Evolutionary conservation across 805 yeast genomes (phyloP).

Genomic region (Candida palmyrensis): DNA sequence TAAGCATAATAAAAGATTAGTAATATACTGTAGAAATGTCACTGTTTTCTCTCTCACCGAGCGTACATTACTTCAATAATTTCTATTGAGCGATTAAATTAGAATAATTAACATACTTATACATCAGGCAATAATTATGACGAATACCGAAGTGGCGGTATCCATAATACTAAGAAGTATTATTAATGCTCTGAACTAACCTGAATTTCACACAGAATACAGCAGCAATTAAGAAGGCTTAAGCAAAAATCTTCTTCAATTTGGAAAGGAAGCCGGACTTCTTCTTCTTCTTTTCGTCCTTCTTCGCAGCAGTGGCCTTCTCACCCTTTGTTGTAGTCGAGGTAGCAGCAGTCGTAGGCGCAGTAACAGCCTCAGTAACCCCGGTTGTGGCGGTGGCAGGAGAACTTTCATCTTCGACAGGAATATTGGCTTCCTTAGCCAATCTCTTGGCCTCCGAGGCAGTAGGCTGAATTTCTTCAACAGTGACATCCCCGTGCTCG

Average conservation of each 20-base stretch:
- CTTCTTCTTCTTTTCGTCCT: constrained; percentile 34
- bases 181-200: no score
- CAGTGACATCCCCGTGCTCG: constrained; percentile 30
- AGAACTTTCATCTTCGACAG: constrained; percentile 8
- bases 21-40: no score
- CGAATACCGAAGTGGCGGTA: no score
- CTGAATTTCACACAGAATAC: no score
- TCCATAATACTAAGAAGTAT: no score
- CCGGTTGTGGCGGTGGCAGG: constrained; percentile 3
- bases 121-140: no score
- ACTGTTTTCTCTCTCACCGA: no score
- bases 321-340: constrained; percentile 4
- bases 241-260: constrained; percentile 36
- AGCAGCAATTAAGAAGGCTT: no score
- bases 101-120: no score
- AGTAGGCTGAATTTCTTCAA: constrained; percentile 40
- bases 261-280: constrained; percentile 38
- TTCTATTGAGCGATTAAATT: no score
- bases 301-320: constrained; percentile 11
- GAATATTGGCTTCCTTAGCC: constrained; percentile 27
- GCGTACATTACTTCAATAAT: no score
- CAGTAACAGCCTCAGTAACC: constrained; percentile 6
- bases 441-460: constrained; percentile 32
- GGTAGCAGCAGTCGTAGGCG: constrained; percentile 8
- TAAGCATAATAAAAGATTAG: no score